Percentiles rank a stretch among this genome's conserved stretches.
These are phyloP conservation scores for Epichloe typhina DNA, from an alignment of 2,329 filamentous ascomycete species.

Conservation along the genomic window DNA sequence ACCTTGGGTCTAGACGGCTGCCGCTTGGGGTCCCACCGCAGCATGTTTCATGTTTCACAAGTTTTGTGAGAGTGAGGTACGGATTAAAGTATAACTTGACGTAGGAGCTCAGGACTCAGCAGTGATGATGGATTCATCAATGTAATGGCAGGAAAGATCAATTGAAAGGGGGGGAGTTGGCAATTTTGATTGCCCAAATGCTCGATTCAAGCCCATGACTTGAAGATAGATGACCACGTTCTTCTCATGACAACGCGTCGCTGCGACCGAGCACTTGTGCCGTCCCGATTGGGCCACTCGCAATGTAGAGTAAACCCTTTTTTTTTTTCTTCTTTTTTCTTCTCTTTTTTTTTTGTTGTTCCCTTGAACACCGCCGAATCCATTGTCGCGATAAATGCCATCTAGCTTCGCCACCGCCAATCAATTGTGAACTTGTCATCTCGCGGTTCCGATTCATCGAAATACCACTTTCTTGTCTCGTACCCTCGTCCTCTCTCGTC, in stretches of 20 bases:
- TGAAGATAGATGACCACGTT: background rate
- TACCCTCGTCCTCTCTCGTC: background rate
- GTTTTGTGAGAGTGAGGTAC: too few relatives aligned
- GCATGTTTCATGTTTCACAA: background rate
- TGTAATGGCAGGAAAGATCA: too few relatives aligned
- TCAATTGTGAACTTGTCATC: background rate
- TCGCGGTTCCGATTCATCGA: background rate
- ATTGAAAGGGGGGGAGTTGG: background rate
- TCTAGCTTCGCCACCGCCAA: background rate
- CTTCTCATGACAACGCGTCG: background rate
- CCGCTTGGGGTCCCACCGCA: background rate
- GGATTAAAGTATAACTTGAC: too few relatives aligned
- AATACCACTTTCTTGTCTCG: background rate
- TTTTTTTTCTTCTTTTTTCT: background rate
- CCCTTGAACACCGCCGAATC: background rate
- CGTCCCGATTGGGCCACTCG: background rate
- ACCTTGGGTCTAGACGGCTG: background rate
- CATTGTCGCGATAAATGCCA: background rate
- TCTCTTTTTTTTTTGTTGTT: background rate
- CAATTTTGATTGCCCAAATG: background rate
- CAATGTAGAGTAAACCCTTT: background rate
- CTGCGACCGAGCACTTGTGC: background rate
- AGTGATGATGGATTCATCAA: too few relatives aligned
- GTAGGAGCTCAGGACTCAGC: too few relatives aligned
- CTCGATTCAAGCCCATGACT: background rate